Evolutionary conservation across 768 basidiomycete species (phyloP), one percentile per base, ranked within the genome.

Genomic region (Serendipita sp.): DNA sequence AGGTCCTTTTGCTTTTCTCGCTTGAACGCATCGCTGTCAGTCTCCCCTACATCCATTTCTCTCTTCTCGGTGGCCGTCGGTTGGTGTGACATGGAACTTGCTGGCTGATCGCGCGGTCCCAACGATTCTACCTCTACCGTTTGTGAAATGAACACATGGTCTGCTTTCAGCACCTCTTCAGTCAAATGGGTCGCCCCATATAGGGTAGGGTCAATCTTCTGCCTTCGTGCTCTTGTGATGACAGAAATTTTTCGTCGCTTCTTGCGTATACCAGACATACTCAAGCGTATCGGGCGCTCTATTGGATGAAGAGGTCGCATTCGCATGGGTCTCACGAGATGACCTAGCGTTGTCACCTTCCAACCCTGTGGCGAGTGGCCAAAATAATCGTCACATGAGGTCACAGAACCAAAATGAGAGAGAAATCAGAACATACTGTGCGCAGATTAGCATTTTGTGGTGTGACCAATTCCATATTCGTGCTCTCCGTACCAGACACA

Each of bases 221-320:
- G 75, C 63, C 79, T 73, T 64, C 85, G 75, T 1, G 88, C 82
- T 17, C 88, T 77, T 7, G 71, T 70, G 41, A 79, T 81, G 0
- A 82, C 38, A 3, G 60, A 65, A 48, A 31, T 31, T 51, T 61
- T 69, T 70, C 22, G 41, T 17, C 53, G 63, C 44, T 20, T 65
- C 62, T 51, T 65, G 67, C 11, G 43, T 51, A 34, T 66, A 65
- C 50, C 61, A 56, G 14, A 38, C 60, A 50, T 51, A 2, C 67
- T 65, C 42, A 17, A 48, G 5, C 17, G 34, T 64, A 42, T 62
- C 7, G 70, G 71, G 3, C 69, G 71, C 14, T 75, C 74, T 1
- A 92, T 71, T 2, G 88, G 87, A 42, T 77, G 79, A 7, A 69
- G 72, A 2, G 90, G 89, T 3, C 88, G 78, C 80, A 88, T 88